Evolutionary conservation across 805 yeast genomes (phyloP), one percentile per base, ranked within the genome.

Genomic region (Candida easanensis): DNA sequence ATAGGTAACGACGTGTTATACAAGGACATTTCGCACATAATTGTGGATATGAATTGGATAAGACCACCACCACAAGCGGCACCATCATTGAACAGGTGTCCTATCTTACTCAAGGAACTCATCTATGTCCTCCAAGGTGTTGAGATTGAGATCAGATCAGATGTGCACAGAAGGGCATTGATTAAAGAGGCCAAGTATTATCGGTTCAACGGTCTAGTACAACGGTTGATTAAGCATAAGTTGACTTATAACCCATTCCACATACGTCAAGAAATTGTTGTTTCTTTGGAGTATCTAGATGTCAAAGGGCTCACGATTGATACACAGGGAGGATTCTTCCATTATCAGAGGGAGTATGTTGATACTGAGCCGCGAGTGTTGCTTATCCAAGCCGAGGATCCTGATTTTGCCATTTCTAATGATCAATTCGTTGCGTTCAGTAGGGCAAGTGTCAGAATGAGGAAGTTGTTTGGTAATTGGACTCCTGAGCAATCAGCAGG

Each of bases 41-140:
- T 63, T 41, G 51, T 58, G 14, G 51, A 60, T 7, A 66, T 64
- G 39, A 68, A 73, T 28, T 62, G 82, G 52, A 62, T 84, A 3
- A 65, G 96, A 30, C 97, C 97, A 1, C 95, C 96, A 3, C 88
- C 93, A 1, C 74, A 79, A 44, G 72, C 77, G 78, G 42, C 88
- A 82, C 58, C 66, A 58, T 16, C 82, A 77, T 36, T 54, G 32
- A 49, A 53, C 39, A 39, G 60, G 17, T 42, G 50, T 21, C 40
- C 49, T 1, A 4, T 32, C 3, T 37, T 57, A 15, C 36, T 57
- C 39, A 51, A 41, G 31, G 54, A 57, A 15, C 36, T 89, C 21
- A 41, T 89, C 36, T 68, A 69, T 20, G 56, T 79, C 2, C 61
- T 88, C 20, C 71, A 74, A 46, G 90, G 90, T 0, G 74, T 77